Evolutionary conservation across 176 grass and related monocot species (phyloP).

Genomic region (Aegilops speltoides): DNA sequence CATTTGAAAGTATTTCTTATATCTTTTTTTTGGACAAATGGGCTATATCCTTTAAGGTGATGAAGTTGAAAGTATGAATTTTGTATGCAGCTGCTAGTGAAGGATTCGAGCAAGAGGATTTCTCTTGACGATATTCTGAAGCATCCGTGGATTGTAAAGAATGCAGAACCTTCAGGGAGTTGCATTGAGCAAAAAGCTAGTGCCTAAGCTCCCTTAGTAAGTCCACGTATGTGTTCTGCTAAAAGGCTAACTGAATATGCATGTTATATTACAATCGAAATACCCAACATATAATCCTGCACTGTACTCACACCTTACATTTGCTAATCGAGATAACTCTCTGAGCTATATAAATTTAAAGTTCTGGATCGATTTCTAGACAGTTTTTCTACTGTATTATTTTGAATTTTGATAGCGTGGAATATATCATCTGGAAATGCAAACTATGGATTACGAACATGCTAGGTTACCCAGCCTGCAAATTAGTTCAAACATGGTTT

Average conservation of each 20-base stretch:
- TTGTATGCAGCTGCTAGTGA: conserved; percentile 72
- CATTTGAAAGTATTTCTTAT: conserved; percentile 3
- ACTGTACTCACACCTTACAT: neutral
- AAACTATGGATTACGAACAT: neutral
- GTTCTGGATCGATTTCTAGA: neutral
- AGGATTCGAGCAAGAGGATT: conserved; percentile 88
- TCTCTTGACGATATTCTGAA: conserved; percentile 74
- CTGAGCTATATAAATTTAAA: neutral
- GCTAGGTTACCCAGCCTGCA: neutral
- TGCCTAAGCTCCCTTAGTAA: neutral
- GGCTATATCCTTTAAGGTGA: neutral
- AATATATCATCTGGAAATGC: neutral
- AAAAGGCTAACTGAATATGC: neutral
- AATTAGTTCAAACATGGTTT: neutral
- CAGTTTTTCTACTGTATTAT: neutral
- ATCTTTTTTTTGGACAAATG: neutral
- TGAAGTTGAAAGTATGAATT: neutral
- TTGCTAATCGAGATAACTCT: neutral
- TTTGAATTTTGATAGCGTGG: neutral
- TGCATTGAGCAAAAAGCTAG: conserved; percentile 37
- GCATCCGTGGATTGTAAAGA: conserved; percentile 81
- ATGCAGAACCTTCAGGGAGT: conserved; percentile 82
- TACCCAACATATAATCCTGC: neutral
- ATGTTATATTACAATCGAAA: neutral
- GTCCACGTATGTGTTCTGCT: conserved; percentile 3